Evolutionary conservation across 1,284 basidiomycete genomes (phyloP).

Genomic region (Malassezia cuniculi): DNA sequence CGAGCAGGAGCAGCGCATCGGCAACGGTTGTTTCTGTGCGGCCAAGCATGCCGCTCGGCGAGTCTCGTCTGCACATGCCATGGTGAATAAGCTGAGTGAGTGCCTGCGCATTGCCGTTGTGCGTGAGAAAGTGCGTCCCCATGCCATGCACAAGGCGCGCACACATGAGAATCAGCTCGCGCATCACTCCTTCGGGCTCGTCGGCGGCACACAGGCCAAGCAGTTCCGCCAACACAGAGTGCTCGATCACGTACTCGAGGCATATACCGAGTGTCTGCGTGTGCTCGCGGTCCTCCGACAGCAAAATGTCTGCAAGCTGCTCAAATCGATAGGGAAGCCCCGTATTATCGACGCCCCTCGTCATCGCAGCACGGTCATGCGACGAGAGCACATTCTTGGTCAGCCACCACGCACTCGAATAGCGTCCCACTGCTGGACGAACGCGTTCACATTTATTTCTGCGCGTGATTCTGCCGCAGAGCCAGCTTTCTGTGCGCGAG

Average conservation of each 20-base stretch:
- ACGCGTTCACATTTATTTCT: no score
- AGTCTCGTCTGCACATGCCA: neutral
- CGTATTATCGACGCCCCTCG: neutral
- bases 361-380: neutral
- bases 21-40: no score
- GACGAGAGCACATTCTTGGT: neutral
- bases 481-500: no score
- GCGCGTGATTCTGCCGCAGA: no score
- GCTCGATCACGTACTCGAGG: constrained; percentile 4
- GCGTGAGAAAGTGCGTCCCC: constrained; percentile 1
- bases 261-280: neutral
- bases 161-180: neutral
- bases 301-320: neutral
- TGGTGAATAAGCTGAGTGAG: constrained; percentile 2
- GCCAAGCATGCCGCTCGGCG: no score
- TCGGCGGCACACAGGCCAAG: constrained; percentile 4
- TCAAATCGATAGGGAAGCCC: constrained; percentile 1
- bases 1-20: no score
- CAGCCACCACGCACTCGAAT: constrained; percentile 1
- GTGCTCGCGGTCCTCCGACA: constrained; percentile 1
- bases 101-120: constrained; percentile 1
- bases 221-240: constrained; percentile 3
- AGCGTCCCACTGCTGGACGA: constrained; percentile 1
- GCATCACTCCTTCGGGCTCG: constrained; percentile 3
- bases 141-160: neutral